A percentile compares a stretch with the other conserved stretches of the same genome.
Conservation (phyloP, 2,329 filamentous ascomycete genomes). For the Sclerotinia borealis region DNA sequence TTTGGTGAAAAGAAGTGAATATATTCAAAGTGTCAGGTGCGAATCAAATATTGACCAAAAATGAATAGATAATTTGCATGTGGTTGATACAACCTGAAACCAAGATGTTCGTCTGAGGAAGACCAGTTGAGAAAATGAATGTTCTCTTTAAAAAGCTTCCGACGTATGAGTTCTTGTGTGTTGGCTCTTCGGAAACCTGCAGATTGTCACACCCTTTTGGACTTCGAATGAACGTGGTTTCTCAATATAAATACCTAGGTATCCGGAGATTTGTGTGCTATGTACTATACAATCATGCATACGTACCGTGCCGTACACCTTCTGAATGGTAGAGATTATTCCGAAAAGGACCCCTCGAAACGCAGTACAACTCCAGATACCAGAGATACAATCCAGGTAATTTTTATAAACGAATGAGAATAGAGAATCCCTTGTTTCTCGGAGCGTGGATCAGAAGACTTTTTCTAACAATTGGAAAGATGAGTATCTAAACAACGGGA, state of each 20-base stretch:
- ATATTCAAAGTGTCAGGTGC: background rate
- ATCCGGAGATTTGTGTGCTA: conserved; percentile 4
- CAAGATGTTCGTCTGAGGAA: background rate
- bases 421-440: background rate
- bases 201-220: conserved; percentile 5
- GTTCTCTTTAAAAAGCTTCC: background rate
- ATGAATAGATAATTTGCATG: background rate
- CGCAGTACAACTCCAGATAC: background rate
- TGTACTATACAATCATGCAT: background rate
- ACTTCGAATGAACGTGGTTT: conserved; percentile 4
- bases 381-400: background rate
- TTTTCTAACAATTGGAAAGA: background rate
- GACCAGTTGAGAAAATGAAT: background rate
- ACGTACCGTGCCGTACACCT: background rate
- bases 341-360: background rate
- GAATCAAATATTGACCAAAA: background rate
- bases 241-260: background rate
- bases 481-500: too few relatives aligned
- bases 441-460: background rate
- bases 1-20: background rate
- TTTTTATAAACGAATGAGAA: background rate
- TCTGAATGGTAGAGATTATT: background rate
- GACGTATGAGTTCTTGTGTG: conserved; percentile 4
- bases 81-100: conserved; percentile 2
- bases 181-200: conserved; percentile 13